Percentiles rank a stretch among this genome's conserved stretches.
Evolutionary conservation across 371 early-diverging fungal species (phyloP).

Genomic region (Mucor indicus): DNA sequence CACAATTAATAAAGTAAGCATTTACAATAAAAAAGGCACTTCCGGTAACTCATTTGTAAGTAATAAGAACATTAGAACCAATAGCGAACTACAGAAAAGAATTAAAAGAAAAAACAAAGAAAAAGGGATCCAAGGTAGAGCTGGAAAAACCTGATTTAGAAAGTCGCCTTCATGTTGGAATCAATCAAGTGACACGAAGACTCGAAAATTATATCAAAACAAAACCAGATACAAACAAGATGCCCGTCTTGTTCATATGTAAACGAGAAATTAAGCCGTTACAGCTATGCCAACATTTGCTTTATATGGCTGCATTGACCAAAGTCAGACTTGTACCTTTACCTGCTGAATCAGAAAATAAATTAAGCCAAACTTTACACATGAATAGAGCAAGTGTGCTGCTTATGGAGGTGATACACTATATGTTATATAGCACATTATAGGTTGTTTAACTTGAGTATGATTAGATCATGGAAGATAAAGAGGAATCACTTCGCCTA

Average conservation of each 20-base stretch:
- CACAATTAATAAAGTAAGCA: slow-evolving; percentile 21
- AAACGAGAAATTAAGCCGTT: slow-evolving; percentile 35
- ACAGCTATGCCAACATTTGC: slow-evolving; percentile 31
- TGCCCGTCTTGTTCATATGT: slow-evolving; percentile 31
- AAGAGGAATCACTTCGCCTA: slow-evolving; percentile 28
- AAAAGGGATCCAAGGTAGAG: not conserved
- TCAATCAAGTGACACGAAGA: slow-evolving; percentile 30
- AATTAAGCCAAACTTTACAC: slow-evolving; percentile 18
- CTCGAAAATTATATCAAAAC: slow-evolving; percentile 22
- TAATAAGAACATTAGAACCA: slow-evolving; percentile 20
- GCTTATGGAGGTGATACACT: slow-evolving; percentile 18
- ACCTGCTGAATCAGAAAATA: slow-evolving; percentile 26
- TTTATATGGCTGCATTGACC: slow-evolving; percentile 33
- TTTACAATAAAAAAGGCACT: not conserved
- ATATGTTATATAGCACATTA: too few species aligned
- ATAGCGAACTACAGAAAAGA: slow-evolving; percentile 17
- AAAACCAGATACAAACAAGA: not conserved
- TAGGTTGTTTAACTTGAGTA: too few species aligned
- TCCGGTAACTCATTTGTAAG: not conserved
- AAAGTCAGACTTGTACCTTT: slow-evolving; percentile 22
- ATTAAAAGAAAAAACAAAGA: slow-evolving; percentile 11
- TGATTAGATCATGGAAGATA: slow-evolving; percentile 10
- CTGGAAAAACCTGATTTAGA: slow-evolving; percentile 17
- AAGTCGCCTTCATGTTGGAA: slow-evolving; percentile 22
- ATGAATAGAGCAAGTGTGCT: slow-evolving; percentile 19